Percentiles rank a stretch among this genome's conserved stretches.
These are phyloP conservation scores for Alloteropsis semialata DNA, from an alignment of 176 grass and related monocot genomes.

Conservation along the genomic window DNA sequence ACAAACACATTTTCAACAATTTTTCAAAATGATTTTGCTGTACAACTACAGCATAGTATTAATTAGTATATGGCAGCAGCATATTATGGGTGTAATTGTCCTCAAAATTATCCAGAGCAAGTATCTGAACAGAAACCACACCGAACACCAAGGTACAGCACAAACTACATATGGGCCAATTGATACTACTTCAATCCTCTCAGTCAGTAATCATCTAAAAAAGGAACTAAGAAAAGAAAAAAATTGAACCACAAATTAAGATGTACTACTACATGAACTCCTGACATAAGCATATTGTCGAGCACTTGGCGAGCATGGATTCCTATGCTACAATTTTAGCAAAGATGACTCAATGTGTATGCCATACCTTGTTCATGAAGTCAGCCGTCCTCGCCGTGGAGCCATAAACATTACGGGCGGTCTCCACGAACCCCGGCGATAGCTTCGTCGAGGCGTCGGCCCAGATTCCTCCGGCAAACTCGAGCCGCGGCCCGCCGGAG, in stretches of 20 bases:
- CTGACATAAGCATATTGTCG: background rate
- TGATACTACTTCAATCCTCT: background rate
- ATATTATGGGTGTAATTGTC: no score
- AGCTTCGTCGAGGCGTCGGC: constrained; percentile 29
- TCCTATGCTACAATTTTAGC: background rate
- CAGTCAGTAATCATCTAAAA: background rate
- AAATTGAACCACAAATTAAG: background rate
- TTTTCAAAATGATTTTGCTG: background rate
- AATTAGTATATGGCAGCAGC: background rate
- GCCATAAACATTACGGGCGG: constrained; percentile 6
- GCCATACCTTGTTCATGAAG: constrained; percentile 30
- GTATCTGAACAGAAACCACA: no score
- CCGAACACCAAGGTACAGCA: no score
- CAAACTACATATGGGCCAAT: background rate
- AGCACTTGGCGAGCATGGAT: background rate
- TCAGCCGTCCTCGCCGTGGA: constrained; percentile 27
- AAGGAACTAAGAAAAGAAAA: background rate
- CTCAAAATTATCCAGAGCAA: no score
- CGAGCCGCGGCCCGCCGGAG: constrained; percentile 34
- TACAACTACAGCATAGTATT: background rate
- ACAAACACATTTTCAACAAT: background rate
- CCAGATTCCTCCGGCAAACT: constrained; percentile 34
- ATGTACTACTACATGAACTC: no score
- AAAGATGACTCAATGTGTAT: background rate
- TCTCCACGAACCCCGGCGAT: constrained; percentile 18